Conservation (phyloP, 2,329 filamentous ascomycete species). For the Penicillium capsulatum region DNA sequence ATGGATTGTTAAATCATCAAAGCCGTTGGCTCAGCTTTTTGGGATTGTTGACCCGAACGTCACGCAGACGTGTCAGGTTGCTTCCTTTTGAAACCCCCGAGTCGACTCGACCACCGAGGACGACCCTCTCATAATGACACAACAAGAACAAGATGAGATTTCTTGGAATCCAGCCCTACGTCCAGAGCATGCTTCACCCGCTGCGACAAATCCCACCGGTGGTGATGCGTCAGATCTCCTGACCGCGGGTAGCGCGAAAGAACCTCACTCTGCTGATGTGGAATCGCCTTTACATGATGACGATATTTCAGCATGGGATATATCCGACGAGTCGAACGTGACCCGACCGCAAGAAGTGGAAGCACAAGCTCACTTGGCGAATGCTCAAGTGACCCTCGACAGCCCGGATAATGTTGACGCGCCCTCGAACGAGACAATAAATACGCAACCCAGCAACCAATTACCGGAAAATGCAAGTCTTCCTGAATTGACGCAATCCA, state of each 20-base stretch:
- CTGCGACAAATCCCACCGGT: slow-evolving; percentile 10
- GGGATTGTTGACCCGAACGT: slow-evolving; percentile 23
- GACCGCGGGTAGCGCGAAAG: slow-evolving; percentile 13
- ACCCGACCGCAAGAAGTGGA: too few relatives aligned
- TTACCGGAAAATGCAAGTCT: too few relatives aligned
- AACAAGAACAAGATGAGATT: slow-evolving; percentile 23
- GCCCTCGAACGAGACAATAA: not conserved
- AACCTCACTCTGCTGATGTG: slow-evolving; percentile 8
- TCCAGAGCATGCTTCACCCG: slow-evolving; percentile 34
- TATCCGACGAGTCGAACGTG: slow-evolving; percentile 12
- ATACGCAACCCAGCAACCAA: too few relatives aligned
- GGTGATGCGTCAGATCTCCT: slow-evolving; percentile 13
- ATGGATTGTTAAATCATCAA: slow-evolving; percentile 16
- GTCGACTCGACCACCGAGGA: slow-evolving; percentile 10
- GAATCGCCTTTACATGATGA: slow-evolving; percentile 17
- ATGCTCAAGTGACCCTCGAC: not conserved
- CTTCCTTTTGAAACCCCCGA: slow-evolving; percentile 11
- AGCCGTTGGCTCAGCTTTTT: slow-evolving; percentile 8
- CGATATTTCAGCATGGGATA: slow-evolving; percentile 20
- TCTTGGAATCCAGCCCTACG: slow-evolving; percentile 56
- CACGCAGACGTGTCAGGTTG: slow-evolving; percentile 30
- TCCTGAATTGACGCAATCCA: too few relatives aligned
- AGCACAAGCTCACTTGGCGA: too few relatives aligned
- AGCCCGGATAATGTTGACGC: not conserved
- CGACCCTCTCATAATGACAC: slow-evolving; percentile 21